A percentile compares a stretch with the other conserved stretches of the same genome.
These are phyloP conservation scores for Ophiostoma sp. DNA, from an alignment of 2,329 filamentous ascomycete species.

Conservation along the genomic window DNA sequence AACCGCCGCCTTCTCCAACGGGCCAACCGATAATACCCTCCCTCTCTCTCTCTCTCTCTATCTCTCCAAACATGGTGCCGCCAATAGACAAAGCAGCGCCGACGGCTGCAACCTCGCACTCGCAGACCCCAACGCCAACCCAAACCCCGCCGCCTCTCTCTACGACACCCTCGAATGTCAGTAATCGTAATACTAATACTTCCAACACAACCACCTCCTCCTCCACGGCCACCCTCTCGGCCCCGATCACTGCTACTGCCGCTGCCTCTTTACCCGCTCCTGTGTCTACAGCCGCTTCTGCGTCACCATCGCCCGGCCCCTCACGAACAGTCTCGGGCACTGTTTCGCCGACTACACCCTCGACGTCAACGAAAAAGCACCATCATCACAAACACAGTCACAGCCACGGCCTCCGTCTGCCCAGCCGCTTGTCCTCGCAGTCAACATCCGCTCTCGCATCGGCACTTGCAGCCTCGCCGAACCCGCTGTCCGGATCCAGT, in stretches of 20 bases:
- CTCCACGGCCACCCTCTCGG: background rate
- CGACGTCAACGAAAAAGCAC: background rate
- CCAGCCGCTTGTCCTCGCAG: constrained; percentile 4
- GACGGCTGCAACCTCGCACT: background rate
- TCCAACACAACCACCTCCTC: constrained; percentile 8
- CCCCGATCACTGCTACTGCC: background rate
- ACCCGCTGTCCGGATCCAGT: background rate
- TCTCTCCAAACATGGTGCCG: background rate
- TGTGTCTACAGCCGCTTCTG: background rate
- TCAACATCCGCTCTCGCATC: background rate
- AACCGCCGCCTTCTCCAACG: background rate
- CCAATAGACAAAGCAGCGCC: constrained; percentile 11
- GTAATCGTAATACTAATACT: constrained; percentile 15
- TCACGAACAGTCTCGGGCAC: background rate
- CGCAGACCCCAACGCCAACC: constrained; percentile 10
- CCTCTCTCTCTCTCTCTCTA: background rate
- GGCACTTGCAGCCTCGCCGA: background rate
- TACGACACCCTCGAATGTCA: background rate
- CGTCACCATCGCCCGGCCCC: background rate
- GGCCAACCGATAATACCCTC: background rate
- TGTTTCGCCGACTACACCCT: background rate
- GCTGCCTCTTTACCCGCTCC: background rate
- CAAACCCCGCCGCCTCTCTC: constrained; percentile 13
- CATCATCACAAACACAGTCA: background rate
- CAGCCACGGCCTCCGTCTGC: constrained; percentile 11